Evolutionary conservation across 2,329 filamentous ascomycete genomes (phyloP).

Genomic region (Trichoderma koningiopsis): DNA sequence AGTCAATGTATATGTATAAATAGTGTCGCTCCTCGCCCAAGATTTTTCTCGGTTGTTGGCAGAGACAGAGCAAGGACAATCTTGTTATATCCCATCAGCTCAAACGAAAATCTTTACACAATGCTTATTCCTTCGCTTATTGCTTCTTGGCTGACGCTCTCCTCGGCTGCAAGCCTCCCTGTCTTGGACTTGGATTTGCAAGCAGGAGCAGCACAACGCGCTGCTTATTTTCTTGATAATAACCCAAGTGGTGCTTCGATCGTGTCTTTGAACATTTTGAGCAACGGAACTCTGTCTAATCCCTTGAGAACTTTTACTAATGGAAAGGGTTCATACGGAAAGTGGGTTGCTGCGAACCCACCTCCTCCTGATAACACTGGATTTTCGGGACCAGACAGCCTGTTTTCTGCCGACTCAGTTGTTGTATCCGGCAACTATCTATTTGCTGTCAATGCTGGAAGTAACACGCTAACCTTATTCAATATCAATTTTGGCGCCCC

Average conservation of each 20-base stretch:
- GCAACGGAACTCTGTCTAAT: not conserved
- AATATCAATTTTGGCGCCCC: not conserved
- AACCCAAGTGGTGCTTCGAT: not conserved
- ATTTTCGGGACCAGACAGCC: not conserved
- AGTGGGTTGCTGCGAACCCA: not conserved
- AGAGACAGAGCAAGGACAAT: not conserved
- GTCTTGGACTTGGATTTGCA: not conserved
- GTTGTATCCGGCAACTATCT: not conserved
- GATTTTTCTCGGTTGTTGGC: not conserved
- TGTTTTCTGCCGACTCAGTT: not conserved
- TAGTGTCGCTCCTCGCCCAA: not conserved
- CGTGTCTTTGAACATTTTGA: not conserved
- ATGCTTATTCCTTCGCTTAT: not conserved
- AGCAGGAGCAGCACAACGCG: not conserved
- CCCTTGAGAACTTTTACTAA: not conserved
- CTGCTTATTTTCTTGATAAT: slow-evolving; percentile 1
- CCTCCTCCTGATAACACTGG: not conserved
- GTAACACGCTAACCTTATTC: not conserved
- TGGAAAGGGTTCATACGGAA: not conserved
- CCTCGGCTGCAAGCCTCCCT: not conserved
- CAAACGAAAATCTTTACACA: not conserved
- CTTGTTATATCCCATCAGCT: not conserved
- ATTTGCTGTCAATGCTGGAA: not conserved
- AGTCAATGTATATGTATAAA: not conserved
- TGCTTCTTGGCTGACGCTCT: not conserved